A percentile compares a stretch with the other conserved stretches of the same genome.
phyloP scores from a whole-genome alignment of 805 yeast species.

The Starmera quercuum region DNA sequence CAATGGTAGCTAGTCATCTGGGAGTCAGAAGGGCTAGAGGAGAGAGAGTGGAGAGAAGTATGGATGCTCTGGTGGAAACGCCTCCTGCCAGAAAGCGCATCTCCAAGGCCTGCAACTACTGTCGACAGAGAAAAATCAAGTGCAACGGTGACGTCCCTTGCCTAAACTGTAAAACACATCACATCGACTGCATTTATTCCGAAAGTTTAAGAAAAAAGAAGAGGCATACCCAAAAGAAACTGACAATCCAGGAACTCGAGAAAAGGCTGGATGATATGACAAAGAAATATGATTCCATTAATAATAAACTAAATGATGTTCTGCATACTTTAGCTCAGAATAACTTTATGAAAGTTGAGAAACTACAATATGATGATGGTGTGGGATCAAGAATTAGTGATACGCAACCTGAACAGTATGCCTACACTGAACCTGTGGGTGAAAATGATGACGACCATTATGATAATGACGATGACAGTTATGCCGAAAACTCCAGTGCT shows the following conservation, averaged over 20 bases:
- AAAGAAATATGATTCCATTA: constrained; percentile 9
- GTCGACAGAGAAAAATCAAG: constrained; percentile 33
- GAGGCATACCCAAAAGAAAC: constrained; percentile 10
- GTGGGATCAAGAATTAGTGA: too few species aligned
- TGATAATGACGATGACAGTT: too few species aligned
- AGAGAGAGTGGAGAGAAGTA: too few species aligned
- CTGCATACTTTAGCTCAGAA: constrained; percentile 1
- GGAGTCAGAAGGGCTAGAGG: too few species aligned
- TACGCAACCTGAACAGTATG: too few species aligned
- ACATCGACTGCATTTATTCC: constrained; percentile 69
- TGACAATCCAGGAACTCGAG: constrained; percentile 17
- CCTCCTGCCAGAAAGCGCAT: constrained; percentile 23
- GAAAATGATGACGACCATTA: too few species aligned
- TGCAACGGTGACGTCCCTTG: constrained; percentile 42
- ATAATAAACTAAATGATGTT: constrained; percentile 8
- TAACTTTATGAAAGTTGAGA: too few species aligned
- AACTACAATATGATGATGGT: too few species aligned
- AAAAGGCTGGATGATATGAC: constrained; percentile 14
- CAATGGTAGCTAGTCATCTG: too few species aligned
- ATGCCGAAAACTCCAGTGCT: too few species aligned
- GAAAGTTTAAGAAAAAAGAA: constrained; percentile 16
- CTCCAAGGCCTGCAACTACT: constrained; percentile 32
- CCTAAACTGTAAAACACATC: constrained; percentile 78
- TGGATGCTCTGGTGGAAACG: too few species aligned
- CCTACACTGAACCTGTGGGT: too few species aligned